Base-by-base conservation (phyloP, 2,329 filamentous ascomycete genomes). In the Dothideomycetes sp. region DNA sequence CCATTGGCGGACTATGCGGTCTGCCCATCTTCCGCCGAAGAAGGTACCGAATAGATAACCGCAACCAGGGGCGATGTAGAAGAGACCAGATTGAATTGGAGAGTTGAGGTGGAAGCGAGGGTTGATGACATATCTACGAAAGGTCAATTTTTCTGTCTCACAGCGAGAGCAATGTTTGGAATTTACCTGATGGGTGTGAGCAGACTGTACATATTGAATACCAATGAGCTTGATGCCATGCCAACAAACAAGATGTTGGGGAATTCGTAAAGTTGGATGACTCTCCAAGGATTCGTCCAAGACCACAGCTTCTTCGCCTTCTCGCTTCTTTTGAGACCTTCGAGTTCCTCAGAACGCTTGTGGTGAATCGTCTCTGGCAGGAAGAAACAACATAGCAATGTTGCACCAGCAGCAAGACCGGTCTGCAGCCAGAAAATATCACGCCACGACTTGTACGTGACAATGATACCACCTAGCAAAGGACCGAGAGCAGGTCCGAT, bases 391-490 rank as follows among this genome's bases (percentile, higher is more conserved):
- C 82, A 70, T 1, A 79, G 70, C 0, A 78, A 15, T 0, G 71
- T 65, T 1, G 74, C 78, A 0, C 72, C 54, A 2, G 73, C 80
- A 0, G 78, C 78, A 5, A 86, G 67, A 0, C 73, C 82, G 0
- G 78, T 76, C 54, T 87, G 82, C 0, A 88, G 65, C 78, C 81
- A 87, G 63, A 86, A 87, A 39, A 87, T 84, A 29, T 74, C 73
- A 13, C 81, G 70, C 84, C 84, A 89, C 2, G 70, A 73, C 5
- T 70, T 68, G 58, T 77, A 86, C 0, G 82, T 87, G 12, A 87
- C 80, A 36, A 89, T 84, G 31, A 86, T 77, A 17, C 82, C 84
- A 41, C 83, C 76, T 8, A 87, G 65, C 51, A 85, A 82, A 1
- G 76, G 74, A 2, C 82, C 81, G 52, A 82, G 68, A 1, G 77